A percentile compares a stretch with the other conserved stretches of the same genome.
These are phyloP conservation scores for Fallopia convolvulus DNA, from an alignment of 148 eudicot species.

Conservation along the genomic window DNA sequence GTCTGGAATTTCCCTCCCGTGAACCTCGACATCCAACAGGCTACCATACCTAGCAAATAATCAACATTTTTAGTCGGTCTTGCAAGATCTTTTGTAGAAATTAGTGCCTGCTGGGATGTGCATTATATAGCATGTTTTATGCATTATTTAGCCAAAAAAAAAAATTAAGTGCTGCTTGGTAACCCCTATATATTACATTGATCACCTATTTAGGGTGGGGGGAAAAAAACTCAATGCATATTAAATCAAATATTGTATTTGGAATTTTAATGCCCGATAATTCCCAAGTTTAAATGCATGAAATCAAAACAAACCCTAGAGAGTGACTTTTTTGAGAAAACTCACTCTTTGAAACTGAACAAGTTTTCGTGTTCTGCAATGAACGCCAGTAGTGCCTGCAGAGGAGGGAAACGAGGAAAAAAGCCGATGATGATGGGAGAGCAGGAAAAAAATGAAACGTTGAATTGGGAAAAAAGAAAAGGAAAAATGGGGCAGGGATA, in stretches of 20 bases:
- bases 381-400: slow-evolving; percentile 94
- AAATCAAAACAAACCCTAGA: not conserved
- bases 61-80: not conserved
- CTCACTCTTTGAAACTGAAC: slow-evolving; percentile 85
- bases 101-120: too few relatives aligned
- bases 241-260: too few relatives aligned
- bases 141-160: too few relatives aligned
- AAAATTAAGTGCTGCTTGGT: too few relatives aligned
- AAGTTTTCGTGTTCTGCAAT: slow-evolving; percentile 70
- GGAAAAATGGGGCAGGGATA: not conserved
- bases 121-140: too few relatives aligned
- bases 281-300: too few relatives aligned
- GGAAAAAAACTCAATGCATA: too few relatives aligned
- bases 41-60: slow-evolving; percentile 45
- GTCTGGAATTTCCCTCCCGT: slow-evolving; percentile 85
- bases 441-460: not conserved
- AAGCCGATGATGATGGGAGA: not conserved
- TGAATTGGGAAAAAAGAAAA: not conserved
- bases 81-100: not conserved
- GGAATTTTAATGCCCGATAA: too few relatives aligned
- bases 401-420: slow-evolving; percentile 15
- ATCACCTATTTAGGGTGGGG: too few relatives aligned
- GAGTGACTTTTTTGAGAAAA: slow-evolving; percentile 13
- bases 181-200: too few relatives aligned
- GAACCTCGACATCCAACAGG: slow-evolving; percentile 76